Conservation (phyloP, 73 alveolate species). For the Paramecium primaurelia region DNA sequence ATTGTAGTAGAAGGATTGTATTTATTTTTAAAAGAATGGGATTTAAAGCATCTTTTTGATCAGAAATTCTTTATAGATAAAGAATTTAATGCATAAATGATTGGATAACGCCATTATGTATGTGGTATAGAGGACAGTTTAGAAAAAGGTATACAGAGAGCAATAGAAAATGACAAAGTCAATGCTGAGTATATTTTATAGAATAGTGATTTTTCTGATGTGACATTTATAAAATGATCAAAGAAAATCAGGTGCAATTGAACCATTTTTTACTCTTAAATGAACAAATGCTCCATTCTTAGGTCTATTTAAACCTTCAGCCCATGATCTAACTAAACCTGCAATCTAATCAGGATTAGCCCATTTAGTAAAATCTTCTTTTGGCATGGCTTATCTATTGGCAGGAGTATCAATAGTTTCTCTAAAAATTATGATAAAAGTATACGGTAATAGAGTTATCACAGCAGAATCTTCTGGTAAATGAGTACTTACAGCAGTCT, state of each 20-base stretch:
- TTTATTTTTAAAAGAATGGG: conserved; percentile 49
- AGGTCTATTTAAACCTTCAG: conserved; percentile 75
- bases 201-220: background rate
- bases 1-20: conserved; percentile 59
- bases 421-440: too few relatives aligned
- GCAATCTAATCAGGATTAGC: conserved; percentile 75
- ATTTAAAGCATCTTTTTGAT: conserved; percentile 14
- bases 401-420: conserved; percentile 76
- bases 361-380: conserved; percentile 75
- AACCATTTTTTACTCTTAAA: conserved; percentile 60
- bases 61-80: conserved; percentile 24
- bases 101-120: background rate
- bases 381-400: conserved; percentile 83
- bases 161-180: background rate
- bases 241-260: conserved; percentile 74
- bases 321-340: conserved; percentile 76
- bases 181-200: background rate
- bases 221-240: conserved; percentile 47
- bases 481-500: conserved; percentile 70
- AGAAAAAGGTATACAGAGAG: background rate
- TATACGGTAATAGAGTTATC: conserved; percentile 54
- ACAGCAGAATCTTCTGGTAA: conserved; percentile 73
- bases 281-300: conserved; percentile 75
- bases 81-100: background rate
- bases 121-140: conserved; percentile 36